phyloP scores from a whole-genome alignment of 192 early-diverging fungal species.

The Backusella macrospora region DNA sequence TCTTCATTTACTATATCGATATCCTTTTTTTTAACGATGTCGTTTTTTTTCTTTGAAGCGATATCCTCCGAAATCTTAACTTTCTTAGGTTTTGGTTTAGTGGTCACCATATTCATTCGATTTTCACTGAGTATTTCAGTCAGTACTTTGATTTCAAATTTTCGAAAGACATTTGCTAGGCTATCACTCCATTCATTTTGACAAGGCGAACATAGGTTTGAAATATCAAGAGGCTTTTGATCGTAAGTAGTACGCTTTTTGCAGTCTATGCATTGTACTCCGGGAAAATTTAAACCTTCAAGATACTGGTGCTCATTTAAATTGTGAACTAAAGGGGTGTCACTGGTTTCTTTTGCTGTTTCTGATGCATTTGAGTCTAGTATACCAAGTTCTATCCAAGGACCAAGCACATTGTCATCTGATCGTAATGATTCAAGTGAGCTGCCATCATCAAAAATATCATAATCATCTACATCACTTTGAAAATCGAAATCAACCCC shows the following conservation, averaged over 20 bases:
- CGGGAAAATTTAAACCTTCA: not conserved
- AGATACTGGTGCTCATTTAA: not conserved
- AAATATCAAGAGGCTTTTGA: not conserved
- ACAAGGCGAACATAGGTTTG: not conserved
- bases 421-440: constrained; percentile 26
- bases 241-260: not conserved
- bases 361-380: not conserved
- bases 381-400: constrained; percentile 28
- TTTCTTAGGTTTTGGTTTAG: not conserved
- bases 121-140: not conserved
- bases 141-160: not conserved
- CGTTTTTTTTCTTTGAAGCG: not conserved
- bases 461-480: not conserved
- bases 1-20: not conserved
- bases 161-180: not conserved
- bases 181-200: not conserved
- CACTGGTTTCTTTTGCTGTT: not conserved
- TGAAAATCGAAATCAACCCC: not conserved
- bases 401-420: constrained; percentile 37
- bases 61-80: not conserved
- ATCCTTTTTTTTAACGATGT: not conserved
- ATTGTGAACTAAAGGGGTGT: not conserved
- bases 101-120: not conserved
- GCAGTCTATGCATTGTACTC: not conserved
- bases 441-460: not conserved